Percentiles rank a stretch among this genome's conserved stretches.
These are phyloP conservation scores for Apophysomyces trapeziformis DNA, from an alignment of 371 early-diverging fungal genomes.

Conservation along the genomic window DNA sequence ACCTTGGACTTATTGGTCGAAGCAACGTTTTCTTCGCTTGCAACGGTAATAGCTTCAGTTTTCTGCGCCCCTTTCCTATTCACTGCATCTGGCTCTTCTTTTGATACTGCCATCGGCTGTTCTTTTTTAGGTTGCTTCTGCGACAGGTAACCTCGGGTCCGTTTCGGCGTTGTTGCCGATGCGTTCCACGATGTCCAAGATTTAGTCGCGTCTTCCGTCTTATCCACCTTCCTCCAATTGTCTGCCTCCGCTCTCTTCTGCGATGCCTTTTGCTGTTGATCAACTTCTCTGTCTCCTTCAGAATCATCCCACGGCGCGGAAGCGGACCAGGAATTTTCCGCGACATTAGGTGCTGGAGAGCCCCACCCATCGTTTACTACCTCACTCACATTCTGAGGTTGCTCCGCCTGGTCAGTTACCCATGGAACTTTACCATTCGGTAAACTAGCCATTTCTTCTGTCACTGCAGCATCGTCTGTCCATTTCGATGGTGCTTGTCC, in stretches of 20 bases:
- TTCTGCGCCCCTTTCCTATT: background rate
- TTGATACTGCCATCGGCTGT: background rate
- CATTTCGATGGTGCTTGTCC: no score
- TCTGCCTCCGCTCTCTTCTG: background rate
- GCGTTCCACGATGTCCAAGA: conserved; percentile 17
- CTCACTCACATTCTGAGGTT: background rate
- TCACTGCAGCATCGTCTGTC: no score
- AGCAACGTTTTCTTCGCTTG: background rate
- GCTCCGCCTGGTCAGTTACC: background rate
- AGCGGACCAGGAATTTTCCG: background rate
- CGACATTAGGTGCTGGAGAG: background rate
- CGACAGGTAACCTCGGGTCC: conserved; percentile 35
- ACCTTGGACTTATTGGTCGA: background rate
- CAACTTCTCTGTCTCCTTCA: background rate
- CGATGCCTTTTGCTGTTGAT: background rate
- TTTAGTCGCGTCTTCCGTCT: conserved; percentile 8
- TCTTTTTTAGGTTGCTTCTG: conserved; percentile 22
- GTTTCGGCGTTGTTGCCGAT: conserved; percentile 7
- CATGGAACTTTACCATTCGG: background rate
- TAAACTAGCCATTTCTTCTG: no score
- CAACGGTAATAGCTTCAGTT: background rate
- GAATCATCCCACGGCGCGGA: background rate
- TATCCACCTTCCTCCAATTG: background rate
- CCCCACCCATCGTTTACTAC: background rate
- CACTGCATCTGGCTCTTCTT: background rate